Conservation (phyloP, 2,329 filamentous ascomycete species). For the Paraconiothyrium sp. region DNA sequence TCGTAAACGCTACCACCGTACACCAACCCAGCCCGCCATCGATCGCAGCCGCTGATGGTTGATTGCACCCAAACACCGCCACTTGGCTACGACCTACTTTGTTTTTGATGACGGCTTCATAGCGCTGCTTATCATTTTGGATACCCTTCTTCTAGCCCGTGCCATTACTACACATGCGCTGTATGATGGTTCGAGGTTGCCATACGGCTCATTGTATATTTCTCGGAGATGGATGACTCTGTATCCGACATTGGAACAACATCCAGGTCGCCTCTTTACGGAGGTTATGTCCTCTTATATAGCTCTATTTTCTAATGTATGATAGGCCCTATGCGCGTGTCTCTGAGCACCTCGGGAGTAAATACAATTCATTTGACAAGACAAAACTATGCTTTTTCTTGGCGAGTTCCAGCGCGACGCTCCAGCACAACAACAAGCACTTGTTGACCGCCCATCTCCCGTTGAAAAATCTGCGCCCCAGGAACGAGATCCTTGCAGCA, state of each 20-base stretch:
- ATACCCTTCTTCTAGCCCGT: constrained; percentile 37
- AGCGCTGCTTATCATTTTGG: constrained; percentile 28
- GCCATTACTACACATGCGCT: constrained; percentile 20
- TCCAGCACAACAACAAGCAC: no score
- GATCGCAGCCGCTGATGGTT: constrained; percentile 23
- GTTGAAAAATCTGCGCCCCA: no score
- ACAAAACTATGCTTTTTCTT: constrained; percentile 10
- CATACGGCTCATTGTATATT: constrained; percentile 47
- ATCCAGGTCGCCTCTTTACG: constrained; percentile 33
- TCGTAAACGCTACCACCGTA: constrained; percentile 27
- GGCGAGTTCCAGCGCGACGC: no score
- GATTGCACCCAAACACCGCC: constrained; percentile 29
- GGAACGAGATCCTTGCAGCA: no score
- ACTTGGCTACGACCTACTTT: constrained; percentile 49
- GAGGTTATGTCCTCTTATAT: constrained; percentile 53
- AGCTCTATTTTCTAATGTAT: constrained; percentile 56
- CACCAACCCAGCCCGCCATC: constrained; percentile 8
- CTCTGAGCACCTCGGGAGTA: constrained; percentile 42
- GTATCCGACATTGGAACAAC: constrained; percentile 23
- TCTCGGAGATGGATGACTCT: constrained; percentile 44
- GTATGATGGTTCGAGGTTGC: constrained; percentile 30
- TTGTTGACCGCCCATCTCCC: no score
- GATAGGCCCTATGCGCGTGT: constrained; percentile 45
- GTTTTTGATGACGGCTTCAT: constrained; percentile 46
- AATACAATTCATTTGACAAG: constrained; percentile 41